Base-by-base conservation (phyloP, 805 yeast genomes). In the Candida coquimbonensis region DNA sequence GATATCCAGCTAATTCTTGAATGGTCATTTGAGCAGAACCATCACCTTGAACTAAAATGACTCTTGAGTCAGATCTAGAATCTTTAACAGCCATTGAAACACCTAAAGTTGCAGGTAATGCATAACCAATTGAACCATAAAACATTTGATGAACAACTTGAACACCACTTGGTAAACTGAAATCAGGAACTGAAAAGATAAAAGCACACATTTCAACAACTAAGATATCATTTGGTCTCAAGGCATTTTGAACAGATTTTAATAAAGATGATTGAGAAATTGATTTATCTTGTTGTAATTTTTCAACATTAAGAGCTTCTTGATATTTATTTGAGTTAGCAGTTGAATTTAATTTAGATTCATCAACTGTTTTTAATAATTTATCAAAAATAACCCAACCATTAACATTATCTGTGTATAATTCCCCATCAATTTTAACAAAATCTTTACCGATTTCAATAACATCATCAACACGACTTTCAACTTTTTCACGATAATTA, bases 11-110 rank as follows among this genome's bases (percentile, higher is more conserved):
- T 44, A 81, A 65, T 57, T 80, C 87, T 53, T 80, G 83, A 31
- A 76, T 82, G 0, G 87, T 78, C 56, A 81, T 68, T 60, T 81
- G 86, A 39, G 81, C 70, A 12, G 86, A 80, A 43, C 86, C 87
- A 56, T 81, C 87, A 52, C 87, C 87, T 37, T 80, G 76, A 53
- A 80, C 77, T 35, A 81, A 63, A 19, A 81, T 64, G 24, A 79
- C 83, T 55, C 86, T 53, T 12, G 48, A 48, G 3, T 51, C 43
- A 4, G 40, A 41, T 8, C 43, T 48, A 14, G 52, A 36, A 54
- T 81, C 86, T 45, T 68, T 67, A 12, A 74, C 73, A 2, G 84
- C 85, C 62, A 78, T 64, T 4, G 75, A 74, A 0, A 80, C 85
- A 34, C 87, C 87, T 25, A 77, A 65, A 32, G 81, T 69, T 8